Base-by-base conservation (phyloP, 192 early-diverging fungal genomes). In the Phlyctochytrium bullatum region DNA sequence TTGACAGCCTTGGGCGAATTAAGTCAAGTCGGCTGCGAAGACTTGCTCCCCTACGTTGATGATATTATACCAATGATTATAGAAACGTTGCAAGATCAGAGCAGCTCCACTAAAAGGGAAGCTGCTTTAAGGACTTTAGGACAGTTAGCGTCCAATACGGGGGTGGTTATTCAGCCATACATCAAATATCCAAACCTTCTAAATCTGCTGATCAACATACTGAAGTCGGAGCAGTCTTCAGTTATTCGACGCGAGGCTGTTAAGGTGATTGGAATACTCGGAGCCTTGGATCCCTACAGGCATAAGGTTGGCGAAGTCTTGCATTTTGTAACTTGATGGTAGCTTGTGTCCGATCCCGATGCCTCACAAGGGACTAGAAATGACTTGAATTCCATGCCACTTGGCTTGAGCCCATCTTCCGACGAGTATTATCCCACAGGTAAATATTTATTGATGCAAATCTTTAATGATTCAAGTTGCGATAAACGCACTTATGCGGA, bases 281-380 rank as follows among this genome's bases (percentile, higher is more conserved):
- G 96, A 28, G 96, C 96, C 17, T 76, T 98, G 14, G 96, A 98
- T 83, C 95, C 96, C 24, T 93, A 95, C 76, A 81, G 72, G 62
- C 84, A 87, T 72, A 85, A 86, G 78, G 78, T 82, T 28, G 14
- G 62, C 27, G 10, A 24, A 3, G 23, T 58, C 27, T 62, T 3
- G 1, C 10, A 66, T 3, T 67, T 16, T 62, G 56, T 24, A 23
- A 34, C 35, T 40, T 6, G 29, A 17, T 69, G 34, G 36, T 58
- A 80, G 74, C 65, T 80, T 57, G 66, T 73, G 10, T 80, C 78
- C 10, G 72, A 69, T 36, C 74, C 74, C 25, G 75, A 80, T 40
- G 69, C 58, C 33, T 62, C 71, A 23, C 52, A 25, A 34, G 64
- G 64, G 3, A 67, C 36, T 24, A 71, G 30, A 30, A 69, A 31